Base-by-base conservation (phyloP, 306 rosid species). In the Erythrophleum fordii region DNA sequence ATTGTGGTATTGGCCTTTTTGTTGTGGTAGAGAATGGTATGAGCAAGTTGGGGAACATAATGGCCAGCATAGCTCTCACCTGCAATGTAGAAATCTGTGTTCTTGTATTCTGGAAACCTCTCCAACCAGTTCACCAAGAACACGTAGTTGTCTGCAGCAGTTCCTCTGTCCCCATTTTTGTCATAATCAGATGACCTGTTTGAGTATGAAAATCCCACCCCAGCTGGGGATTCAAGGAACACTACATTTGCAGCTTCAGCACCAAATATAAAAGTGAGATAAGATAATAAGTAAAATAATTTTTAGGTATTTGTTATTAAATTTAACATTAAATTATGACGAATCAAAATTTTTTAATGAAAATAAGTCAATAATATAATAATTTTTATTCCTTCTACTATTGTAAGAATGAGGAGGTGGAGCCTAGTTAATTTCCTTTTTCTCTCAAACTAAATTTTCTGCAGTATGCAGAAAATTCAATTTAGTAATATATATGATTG, bases 21-120 rank as follows among this genome's bases (percentile, higher is more conserved):
- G 81, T 91, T 93, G 25, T 88, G 92, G 46, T 77, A 23, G 25
- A 95, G 94, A 83, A 95, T 90, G 3, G 89, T 90, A 45, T 93
- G 94, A 26, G 98, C 99, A 81, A 95, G 89, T 72, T 95, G 97
- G 77, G 99, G 97, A 11, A 90, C 99, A 84, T 95, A 95, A 61
- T 93, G 99, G 0, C 99, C 99, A 12, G 98, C 98, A 80, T 95
- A 95, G 62, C 98, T 95, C 70, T 95, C 99, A 6, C 99, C 99
- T 69, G 97, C 79, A 53, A 95, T 89, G 70, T 90, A 95, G 25
- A 95, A 91, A 60, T 92, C 91, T 1, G 90, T 84, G 5, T 8
- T 48, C 77, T 95, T 95, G 28, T 89, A 95, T 58, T 95, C 99
- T 0, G 98, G 93, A 84, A 91, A 95, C 26, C 99, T 95, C 73